A percentile compares a stretch with the other conserved stretches of the same genome.
Evolutionary conservation across 768 basidiomycete genomes (phyloP).

Genomic region (Mycena chlorophos): DNA sequence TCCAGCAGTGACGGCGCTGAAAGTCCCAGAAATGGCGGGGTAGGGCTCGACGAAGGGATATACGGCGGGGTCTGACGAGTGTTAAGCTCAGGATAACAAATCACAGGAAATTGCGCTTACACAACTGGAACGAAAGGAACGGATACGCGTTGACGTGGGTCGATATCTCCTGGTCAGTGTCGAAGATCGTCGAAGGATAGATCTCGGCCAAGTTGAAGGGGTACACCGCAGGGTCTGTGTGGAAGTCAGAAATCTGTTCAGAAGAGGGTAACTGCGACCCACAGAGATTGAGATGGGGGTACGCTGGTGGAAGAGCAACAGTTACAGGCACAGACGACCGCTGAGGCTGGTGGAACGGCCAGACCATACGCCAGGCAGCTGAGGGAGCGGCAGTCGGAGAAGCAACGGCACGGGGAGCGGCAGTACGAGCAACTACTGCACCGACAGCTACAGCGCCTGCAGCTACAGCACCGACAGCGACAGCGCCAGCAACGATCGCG

Average conservation of each 20-base stretch:
- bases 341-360: slow-evolving; percentile 6
- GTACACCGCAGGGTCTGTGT: slow-evolving; percentile 40
- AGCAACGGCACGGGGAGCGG: too few relatives aligned
- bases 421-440: too few relatives aligned
- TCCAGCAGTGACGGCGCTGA: slow-evolving; percentile 14
- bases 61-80: slow-evolving; percentile 26
- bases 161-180: slow-evolving; percentile 11
- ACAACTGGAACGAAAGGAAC: slow-evolving; percentile 8
- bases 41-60: slow-evolving; percentile 39
- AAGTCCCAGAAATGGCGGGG: slow-evolving; percentile 20
- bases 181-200: slow-evolving; percentile 28
- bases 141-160: slow-evolving; percentile 22
- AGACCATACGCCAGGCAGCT: slow-evolving; percentile 2
- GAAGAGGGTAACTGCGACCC: slow-evolving; percentile 19
- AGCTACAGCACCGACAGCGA: slow-evolving; percentile 37
- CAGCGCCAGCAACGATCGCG: too few relatives aligned
- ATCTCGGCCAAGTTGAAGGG: slow-evolving; percentile 35
- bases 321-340: slow-evolving; percentile 3
- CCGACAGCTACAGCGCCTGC: too few relatives aligned
- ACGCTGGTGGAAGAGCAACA: slow-evolving; percentile 8
- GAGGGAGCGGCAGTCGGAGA: too few relatives aligned
- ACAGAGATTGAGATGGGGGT: slow-evolving; percentile 35
- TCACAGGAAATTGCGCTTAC: slow-evolving; percentile 15
- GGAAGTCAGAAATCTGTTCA: neutral
- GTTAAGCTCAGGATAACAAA: neutral